Base-by-base conservation (phyloP, 106 monocot genomes). In the Dendrobium nobile region DNA sequence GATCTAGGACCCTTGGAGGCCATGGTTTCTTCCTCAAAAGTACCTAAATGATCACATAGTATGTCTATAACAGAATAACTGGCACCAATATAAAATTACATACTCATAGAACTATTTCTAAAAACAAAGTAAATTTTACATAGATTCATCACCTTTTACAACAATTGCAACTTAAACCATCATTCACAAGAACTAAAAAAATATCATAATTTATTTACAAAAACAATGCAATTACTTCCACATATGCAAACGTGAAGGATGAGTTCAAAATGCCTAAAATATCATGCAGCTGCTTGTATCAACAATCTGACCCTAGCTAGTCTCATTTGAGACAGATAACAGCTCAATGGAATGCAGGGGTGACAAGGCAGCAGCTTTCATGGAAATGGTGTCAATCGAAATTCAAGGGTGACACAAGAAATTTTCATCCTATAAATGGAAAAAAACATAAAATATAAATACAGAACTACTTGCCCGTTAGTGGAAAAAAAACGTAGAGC, bases 1-100 rank as follows among this genome's bases (percentile, higher is more conserved):
- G 94, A 98, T 83, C 92, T 88, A 42, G 91, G 98, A 80, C 94
- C 92, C 77, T 95, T 99, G 20, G 98, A 95, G 61, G 98, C 92
- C 98, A 99, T 99, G 45, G 27, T 19, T 64, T 80, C 41, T 64
- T 85, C 65, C 41, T 77, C 54, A 26, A 40, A 77, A 19, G 79
- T 41, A 67, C 43, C 78, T 86, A 65, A 37, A 55, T 84, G 74
- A 83, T 83, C 33, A 75, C 77, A 47, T 56, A 67, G 11, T 15
- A 58, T 65, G 65, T 54, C n/a, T 7, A 72, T 9, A 19, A 42
- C 0, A 27, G 19, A 18, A 74, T 73, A 74, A 42, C 73, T 24
- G 18, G 67, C 58, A 41, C 7, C 41, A 9, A 48, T 47, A 51
- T 41, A 40, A n/a, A 81, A 43, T 16, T 72, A 19, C 7, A 44